Percentiles rank a stretch among this genome's conserved stretches.
phyloP scores from a whole-genome alignment of 208 protist genomes.

The Tritrichomonas foetus region DNA sequence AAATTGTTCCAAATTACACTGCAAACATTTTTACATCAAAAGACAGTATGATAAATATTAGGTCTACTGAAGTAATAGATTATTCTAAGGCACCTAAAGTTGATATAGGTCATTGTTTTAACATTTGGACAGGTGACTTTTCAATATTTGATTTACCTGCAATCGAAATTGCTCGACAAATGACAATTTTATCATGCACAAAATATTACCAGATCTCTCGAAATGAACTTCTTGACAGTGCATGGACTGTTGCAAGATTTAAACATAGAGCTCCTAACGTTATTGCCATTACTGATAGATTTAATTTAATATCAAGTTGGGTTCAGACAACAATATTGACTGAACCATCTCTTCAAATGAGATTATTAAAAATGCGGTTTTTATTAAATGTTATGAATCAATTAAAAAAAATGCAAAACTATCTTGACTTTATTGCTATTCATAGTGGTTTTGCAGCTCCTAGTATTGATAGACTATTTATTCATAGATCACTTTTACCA shows the following conservation, averaged over 20 bases:
- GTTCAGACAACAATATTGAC: neutral
- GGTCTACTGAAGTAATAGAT: neutral
- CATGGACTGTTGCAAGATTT: neutral
- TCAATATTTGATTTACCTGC: conserved; percentile 21
- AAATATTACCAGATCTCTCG: neutral
- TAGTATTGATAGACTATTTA: neutral
- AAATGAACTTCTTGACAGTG: neutral
- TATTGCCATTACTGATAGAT: neutral
- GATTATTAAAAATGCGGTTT: neutral
- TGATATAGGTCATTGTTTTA: neutral
- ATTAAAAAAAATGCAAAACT: neutral
- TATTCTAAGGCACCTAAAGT: neutral
- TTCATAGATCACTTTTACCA: neutral
- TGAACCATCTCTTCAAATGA: neutral
- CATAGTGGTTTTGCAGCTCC: neutral
- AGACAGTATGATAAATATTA: too few relatives aligned
- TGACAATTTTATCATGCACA: neutral
- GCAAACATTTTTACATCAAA: neutral
- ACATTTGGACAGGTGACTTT: neutral
- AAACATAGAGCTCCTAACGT: conserved; percentile 12
- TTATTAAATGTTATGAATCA: neutral
- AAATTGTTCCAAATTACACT: neutral
- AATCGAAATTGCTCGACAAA: neutral
- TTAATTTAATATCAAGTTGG: neutral
- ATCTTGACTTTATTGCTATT: neutral